Evolutionary conservation across 257 asterid genomes (phyloP), one percentile per base, ranked within the genome.

Genomic region (Mentha longifolia): DNA sequence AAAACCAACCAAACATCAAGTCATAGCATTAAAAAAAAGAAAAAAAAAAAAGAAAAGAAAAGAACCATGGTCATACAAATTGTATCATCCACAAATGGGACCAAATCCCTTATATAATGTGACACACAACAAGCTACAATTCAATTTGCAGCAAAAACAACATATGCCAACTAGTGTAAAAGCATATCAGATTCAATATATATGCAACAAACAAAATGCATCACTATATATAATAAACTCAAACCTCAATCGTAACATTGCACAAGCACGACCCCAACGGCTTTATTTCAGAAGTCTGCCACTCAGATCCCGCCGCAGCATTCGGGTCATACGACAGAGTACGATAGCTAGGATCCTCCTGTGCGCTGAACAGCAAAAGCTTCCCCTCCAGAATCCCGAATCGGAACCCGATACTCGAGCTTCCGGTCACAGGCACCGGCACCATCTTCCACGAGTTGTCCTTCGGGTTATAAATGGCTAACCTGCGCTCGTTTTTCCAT

Each of bases 401-500:
- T 31, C 82, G 80, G 17, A 90, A 92, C 16, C 92, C 85, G 50
- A 85, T 68, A 62, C 86, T 84, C 57, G 85, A 76, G 74, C 93
- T 87, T 54, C 97, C 97, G 0, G 87, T 77, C 73, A 90, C 80
- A 0, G 95, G 97, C 15, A 90, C 74, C 0, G 87, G 74, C 3
- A 88, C 87, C 88, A 67, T 87, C 79, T 79, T 88, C 97, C 97
- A 90, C 0, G 92, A 85, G 16, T 78, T 76, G 72, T 86, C 88
- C 0, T 20, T 56, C 0, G 92, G 86, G 58, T 90, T 67, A 19
- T 83, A 87, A 43, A 87, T 79, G 7, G 96, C 76, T 12, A 90
- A 68, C 16, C 82, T 89, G 12, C 98, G 83, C 81, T 87, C 90
- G 57, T 88, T 87, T 73, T 88, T 92, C 98, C 98, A 92, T 71